A percentile compares a stretch with the other conserved stretches of the same genome.
phyloP scores from a whole-genome alignment of 179 eudicot species.

The Amaranthus tricolor region DNA sequence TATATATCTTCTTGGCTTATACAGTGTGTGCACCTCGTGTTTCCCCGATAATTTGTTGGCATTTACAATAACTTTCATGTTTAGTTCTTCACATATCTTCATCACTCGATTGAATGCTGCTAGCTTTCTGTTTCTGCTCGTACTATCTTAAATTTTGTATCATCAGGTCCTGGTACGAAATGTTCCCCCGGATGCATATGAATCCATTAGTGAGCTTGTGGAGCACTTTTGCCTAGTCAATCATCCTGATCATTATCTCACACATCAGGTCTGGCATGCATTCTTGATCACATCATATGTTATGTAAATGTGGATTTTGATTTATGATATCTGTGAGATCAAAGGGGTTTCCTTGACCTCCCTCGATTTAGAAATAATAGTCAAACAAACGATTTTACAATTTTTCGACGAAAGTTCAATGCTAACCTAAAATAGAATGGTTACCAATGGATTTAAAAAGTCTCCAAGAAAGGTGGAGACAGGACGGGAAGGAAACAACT shows the following conservation, averaged over 20 bases:
- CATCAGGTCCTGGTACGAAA: constrained; percentile 81
- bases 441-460: too few relatives aligned
- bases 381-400: too few relatives aligned
- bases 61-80: background rate
- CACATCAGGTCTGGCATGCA: constrained; percentile 64
- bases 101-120: background rate
- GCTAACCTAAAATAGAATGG: too few relatives aligned
- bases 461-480: too few relatives aligned
- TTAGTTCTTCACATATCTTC: background rate
- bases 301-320: background rate
- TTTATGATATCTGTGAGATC: background rate
- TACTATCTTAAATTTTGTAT: constrained; percentile 15
- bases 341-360: background rate
- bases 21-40: too few relatives aligned
- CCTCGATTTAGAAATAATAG: too few relatives aligned
- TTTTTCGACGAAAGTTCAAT: too few relatives aligned
- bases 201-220: constrained; percentile 78
- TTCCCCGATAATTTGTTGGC: too few relatives aligned
- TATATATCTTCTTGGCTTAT: too few relatives aligned
- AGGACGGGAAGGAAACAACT: too few relatives aligned
- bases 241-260: constrained; percentile 90
- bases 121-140: constrained; percentile 13
- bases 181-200: constrained; percentile 89
- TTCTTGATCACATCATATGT: background rate
- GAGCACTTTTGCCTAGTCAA: constrained; percentile 98